Evolutionary conservation across 306 rosid species (phyloP).

Genomic region (Sicyos edulis): DNA sequence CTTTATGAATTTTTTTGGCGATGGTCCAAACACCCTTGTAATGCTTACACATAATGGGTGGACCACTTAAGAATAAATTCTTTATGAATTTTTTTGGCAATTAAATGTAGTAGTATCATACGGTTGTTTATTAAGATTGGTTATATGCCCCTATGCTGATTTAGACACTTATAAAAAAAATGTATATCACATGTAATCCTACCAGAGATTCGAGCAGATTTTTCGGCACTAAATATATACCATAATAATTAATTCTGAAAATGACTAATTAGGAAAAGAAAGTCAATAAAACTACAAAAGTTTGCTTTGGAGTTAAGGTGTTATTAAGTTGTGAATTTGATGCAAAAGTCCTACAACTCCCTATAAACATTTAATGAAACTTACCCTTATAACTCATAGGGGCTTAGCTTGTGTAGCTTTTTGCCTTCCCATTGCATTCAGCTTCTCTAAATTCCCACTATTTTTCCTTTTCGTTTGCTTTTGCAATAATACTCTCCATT

Average conservation of each 20-base stretch:
- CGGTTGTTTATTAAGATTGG: no score
- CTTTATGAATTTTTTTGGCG: no score
- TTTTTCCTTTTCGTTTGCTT: not conserved
- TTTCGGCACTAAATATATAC: not conserved
- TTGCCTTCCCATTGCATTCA: conserved; percentile 7
- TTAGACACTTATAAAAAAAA: no score
- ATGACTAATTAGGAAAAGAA: conserved; percentile 9
- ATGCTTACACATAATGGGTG: no score
- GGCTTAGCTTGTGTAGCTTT: not conserved
- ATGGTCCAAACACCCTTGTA: no score
- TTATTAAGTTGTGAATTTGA: conserved; percentile 6
- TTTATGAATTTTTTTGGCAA: no score
- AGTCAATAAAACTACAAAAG: not conserved
- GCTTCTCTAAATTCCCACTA: not conserved
- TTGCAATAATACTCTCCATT: not conserved
- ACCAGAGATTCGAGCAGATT: not conserved
- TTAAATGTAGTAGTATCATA: no score
- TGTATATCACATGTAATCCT: no score
- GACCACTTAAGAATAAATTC: no score
- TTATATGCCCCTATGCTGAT: no score
- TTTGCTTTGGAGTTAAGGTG: conserved; percentile 5
- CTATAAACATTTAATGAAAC: conserved; percentile 14
- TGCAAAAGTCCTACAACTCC: conserved; percentile 12
- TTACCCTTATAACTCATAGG: no score
- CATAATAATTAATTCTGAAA: not conserved